Conservation (phyloP, 225 moss, liverwort and hornwort genomes). For the Pseudoscleropodium purum region DNA sequence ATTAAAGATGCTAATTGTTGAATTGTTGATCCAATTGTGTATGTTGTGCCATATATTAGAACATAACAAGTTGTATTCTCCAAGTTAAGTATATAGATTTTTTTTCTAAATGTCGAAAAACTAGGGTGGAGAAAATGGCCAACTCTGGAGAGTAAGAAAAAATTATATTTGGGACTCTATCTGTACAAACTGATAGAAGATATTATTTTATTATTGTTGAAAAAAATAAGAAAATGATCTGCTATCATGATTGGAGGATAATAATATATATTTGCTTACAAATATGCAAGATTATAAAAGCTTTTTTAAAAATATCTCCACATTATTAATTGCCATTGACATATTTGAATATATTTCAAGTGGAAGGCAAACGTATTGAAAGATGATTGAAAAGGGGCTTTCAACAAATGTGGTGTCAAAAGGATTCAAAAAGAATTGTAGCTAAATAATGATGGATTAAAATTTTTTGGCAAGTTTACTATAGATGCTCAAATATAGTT, state of each 20-base stretch:
- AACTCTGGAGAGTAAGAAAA: not conserved
- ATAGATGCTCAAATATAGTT: not conserved
- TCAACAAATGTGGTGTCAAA: not conserved
- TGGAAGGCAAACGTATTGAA: not conserved
- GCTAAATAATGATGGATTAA: not conserved
- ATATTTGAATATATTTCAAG: not conserved
- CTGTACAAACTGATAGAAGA: not conserved
- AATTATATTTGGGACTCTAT: not conserved
- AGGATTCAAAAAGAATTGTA: not conserved
- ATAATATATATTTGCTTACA: not conserved
- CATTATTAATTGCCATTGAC: not conserved
- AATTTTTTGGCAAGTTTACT: accelerated
- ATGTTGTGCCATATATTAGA: not conserved
- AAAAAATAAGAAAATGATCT: not conserved
- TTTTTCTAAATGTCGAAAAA: no score
- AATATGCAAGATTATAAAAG: not conserved
- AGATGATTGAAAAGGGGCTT: not conserved
- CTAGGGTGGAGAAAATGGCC: not conserved
- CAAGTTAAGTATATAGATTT: no score
- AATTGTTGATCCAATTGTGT: not conserved
- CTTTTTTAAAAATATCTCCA: not conserved
- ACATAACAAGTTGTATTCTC: no score
- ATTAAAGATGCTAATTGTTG: not conserved
- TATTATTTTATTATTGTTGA: not conserved
- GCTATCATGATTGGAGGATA: not conserved